These are phyloP conservation scores for Rhinocladiella mackenziei DNA, from an alignment of 2,329 filamentous ascomycete species.

Conservation along the genomic window DNA sequence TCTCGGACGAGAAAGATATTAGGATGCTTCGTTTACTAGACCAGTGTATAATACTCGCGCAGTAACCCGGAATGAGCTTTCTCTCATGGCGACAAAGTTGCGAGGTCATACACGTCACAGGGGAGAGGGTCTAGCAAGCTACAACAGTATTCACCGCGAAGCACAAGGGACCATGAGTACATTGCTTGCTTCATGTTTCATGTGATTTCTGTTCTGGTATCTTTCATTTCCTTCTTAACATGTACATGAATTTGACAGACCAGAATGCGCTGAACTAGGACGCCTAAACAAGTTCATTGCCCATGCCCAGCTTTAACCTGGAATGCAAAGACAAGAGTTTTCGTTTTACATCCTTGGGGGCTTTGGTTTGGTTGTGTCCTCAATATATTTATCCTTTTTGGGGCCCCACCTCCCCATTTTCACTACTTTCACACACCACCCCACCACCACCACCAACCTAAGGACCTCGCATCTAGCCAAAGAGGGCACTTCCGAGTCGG, in stretches of 20 bases:
- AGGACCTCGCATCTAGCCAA: constrained; percentile 34
- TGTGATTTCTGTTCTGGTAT: too few species aligned
- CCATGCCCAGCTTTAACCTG: neutral
- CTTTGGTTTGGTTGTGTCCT: too few species aligned
- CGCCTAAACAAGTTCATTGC: neutral
- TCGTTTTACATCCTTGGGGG: neutral
- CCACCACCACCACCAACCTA: too few species aligned
- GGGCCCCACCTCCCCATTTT: neutral
- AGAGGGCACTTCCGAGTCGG: constrained; percentile 44
- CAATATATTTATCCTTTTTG: too few species aligned
- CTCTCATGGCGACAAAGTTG: too few species aligned
- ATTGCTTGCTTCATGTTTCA: too few species aligned
- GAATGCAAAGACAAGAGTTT: neutral
- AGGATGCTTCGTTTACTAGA: too few species aligned
- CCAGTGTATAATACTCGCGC: too few species aligned
- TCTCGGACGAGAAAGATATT: constrained; percentile 1
- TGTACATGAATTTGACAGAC: constrained; percentile 9
- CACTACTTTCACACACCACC: constrained; percentile 2
- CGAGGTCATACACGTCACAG: too few species aligned
- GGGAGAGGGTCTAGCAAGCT: too few species aligned
- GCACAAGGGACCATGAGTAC: neutral
- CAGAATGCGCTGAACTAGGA: constrained; percentile 1
- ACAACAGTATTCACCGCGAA: too few species aligned
- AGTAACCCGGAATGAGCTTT: too few species aligned
- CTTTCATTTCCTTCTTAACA: constrained; percentile 11